Base-by-base conservation (phyloP, 768 basidiomycete genomes). In the Serpula lacrymans region DNA sequence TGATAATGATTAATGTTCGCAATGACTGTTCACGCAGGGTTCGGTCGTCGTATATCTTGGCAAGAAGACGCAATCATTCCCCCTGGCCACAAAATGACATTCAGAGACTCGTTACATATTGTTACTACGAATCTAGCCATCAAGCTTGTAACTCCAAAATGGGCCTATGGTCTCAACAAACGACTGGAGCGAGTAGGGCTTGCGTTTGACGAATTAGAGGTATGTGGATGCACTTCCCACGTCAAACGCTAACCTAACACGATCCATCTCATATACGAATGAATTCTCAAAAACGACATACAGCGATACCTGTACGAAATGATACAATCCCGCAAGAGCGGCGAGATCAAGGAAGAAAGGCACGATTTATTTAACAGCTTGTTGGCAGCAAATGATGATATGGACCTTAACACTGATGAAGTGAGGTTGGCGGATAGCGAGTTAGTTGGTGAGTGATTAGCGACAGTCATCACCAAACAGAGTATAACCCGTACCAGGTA, bases 301-400 rank as follows among this genome's bases (percentile, higher is more conserved):
- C 47, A 74, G 71, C 46, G 11, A 32, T 77, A 75, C 42, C 70
- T 79, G 66, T 43, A 51, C 3, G 76, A 78, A 50, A 79, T 80
- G 76, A 75, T 80, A 32, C 51, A 58, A 14, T 67, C 63, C 24
- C 70, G 77, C 3, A 61, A 64, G 31, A 38, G 35, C 3, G 53
- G 61, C 5, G 61, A 56, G 41, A 50, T 56, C 38, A 67, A 68
- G 39, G 64, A 58, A 37, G 65, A 68, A 43, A 65, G 67, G 25
- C 53, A 73, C 39, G 78, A 82, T 55, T 58, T 80, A 11, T 74
- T 82, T 49, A 72, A 61, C 48, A 72, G 66, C 48, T 62, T 80
- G 16, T 55, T 80, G 25, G 67, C 68, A 44, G 74, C 75, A 6
- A 79, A 73, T 51, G 67, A 70, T 40, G 60, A 62, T 16, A 67